Evolutionary conservation across 2,329 filamentous ascomycete genomes (phyloP).

Genomic region (Plenodomus lindquistii): DNA sequence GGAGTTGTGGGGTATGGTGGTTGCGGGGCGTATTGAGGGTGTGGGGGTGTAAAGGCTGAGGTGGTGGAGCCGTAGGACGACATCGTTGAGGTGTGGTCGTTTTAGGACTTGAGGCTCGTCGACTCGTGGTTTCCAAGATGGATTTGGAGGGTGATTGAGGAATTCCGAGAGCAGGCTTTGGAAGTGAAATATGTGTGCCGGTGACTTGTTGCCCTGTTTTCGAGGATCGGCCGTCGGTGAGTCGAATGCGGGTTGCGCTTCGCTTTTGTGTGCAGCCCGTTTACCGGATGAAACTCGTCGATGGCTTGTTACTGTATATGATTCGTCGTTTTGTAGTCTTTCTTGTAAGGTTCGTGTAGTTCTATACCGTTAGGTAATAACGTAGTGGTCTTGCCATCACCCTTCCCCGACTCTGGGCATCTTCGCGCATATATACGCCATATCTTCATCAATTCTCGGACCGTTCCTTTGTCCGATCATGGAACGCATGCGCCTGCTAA

Average conservation of each 20-base stretch:
- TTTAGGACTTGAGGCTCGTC: background rate
- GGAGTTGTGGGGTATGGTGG: constrained; percentile 22
- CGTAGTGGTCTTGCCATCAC: background rate
- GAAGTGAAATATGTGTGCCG: constrained; percentile 3
- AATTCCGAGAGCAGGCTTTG: background rate
- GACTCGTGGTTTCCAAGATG: no score
- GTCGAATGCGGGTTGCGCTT: constrained; percentile 19
- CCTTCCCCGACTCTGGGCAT: background rate
- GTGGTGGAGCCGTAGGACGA: constrained; percentile 27
- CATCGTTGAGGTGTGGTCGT: constrained; percentile 10
- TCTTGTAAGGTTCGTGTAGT: background rate
- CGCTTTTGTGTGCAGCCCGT: constrained; percentile 1
- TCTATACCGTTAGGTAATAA: background rate
- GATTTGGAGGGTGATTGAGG: background rate
- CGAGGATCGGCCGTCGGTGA: constrained; percentile 12
- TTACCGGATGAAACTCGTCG: background rate
- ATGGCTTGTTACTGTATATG: background rate
- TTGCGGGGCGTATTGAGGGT: constrained; percentile 9
- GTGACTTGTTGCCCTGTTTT: constrained; percentile 3
- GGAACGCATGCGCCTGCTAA: constrained; percentile 10
- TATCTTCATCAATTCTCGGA: constrained; percentile 6
- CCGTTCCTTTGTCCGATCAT: constrained; percentile 5
- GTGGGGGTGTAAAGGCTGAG: constrained; percentile 16
- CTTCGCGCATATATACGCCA: constrained; percentile 8
- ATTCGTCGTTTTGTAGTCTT: background rate